These are phyloP conservation scores for Aspergillus campestris DNA, from an alignment of 495 filamentous ascomycete species.

Conservation along the genomic window DNA sequence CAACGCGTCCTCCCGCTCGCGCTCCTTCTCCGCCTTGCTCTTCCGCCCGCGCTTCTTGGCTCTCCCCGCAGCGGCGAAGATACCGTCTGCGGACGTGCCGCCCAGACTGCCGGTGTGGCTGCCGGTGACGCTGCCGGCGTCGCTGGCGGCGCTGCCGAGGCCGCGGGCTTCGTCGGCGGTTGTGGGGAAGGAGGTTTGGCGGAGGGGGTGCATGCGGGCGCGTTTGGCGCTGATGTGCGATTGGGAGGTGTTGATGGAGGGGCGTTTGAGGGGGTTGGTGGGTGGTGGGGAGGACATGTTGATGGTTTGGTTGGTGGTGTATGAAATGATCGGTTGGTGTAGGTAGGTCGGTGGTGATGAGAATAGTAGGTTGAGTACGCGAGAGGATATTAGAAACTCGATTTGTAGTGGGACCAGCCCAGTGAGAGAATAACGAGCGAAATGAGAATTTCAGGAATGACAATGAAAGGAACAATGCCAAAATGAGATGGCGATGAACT, in stretches of 20 bases:
- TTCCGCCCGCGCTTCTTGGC: conserved; percentile 59
- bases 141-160: conserved; percentile 59
- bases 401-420: neutral
- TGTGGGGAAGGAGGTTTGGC: conserved; percentile 82
- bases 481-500: too few relatives aligned
- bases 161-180: conserved; percentile 40
- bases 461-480: too few relatives aligned
- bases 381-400: too few relatives aligned
- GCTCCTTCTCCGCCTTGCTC: conserved; percentile 48
- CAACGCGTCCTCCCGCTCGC: conserved; percentile 41
- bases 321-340: neutral
- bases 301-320: neutral
- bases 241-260: conserved; percentile 31
- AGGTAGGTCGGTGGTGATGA: neutral
- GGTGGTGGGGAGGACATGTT: conserved; percentile 42
- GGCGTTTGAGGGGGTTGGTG: conserved; percentile 35
- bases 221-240: conserved; percentile 31
- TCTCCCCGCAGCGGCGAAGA: conserved; percentile 25
- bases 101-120: conserved; percentile 46
- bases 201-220: conserved; percentile 60
- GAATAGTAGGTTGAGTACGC: neutral
- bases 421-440: neutral
- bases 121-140: conserved; percentile 60
- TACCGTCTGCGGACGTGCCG: conserved; percentile 44
- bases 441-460: neutral